These are phyloP conservation scores for Pseudotulostoma volvatum DNA, from an alignment of 495 filamentous ascomycete species.

Conservation along the genomic window DNA sequence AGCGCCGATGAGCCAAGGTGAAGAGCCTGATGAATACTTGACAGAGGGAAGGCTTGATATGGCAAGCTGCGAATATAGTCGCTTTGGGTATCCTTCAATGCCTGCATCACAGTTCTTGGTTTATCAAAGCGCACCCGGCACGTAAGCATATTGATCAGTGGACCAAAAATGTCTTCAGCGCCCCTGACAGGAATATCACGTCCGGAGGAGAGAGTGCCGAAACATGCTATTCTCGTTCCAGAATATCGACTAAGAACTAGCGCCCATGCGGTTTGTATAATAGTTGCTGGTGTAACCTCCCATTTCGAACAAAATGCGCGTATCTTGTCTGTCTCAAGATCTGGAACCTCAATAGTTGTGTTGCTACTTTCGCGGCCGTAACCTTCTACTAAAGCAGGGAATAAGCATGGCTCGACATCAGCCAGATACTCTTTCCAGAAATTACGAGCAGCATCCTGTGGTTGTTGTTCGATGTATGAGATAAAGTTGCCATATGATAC, in stretches of 20 bases:
- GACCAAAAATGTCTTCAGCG: slow-evolving; percentile 17
- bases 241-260: slow-evolving; percentile 25
- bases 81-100: neutral
- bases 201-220: slow-evolving; percentile 20
- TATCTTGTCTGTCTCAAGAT: neutral
- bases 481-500: slow-evolving; percentile 27
- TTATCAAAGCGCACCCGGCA: slow-evolving; percentile 7
- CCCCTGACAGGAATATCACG: slow-evolving; percentile 19
- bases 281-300: slow-evolving; percentile 13
- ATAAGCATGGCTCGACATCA: slow-evolving; percentile 23
- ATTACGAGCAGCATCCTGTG: slow-evolving; percentile 11
- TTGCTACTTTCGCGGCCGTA: neutral
- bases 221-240: slow-evolving; percentile 21
- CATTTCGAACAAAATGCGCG: slow-evolving; percentile 9
- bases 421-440: slow-evolving; percentile 28
- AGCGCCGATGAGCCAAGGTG: slow-evolving; percentile 18
- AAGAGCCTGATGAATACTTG: slow-evolving; percentile 36
- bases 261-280: slow-evolving; percentile 28
- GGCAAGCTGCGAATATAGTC: slow-evolving; percentile 34
- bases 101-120: neutral
- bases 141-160: slow-evolving; percentile 24
- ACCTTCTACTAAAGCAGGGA: slow-evolving; percentile 16
- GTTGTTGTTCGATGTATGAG: slow-evolving; percentile 15
- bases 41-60: slow-evolving; percentile 31
- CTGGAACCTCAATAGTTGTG: slow-evolving; percentile 3